Percentiles rank a stretch among this genome's conserved stretches.
Evolutionary conservation across 192 early-diverging fungal species (phyloP).

Genomic region (Coemansia sp.): DNA sequence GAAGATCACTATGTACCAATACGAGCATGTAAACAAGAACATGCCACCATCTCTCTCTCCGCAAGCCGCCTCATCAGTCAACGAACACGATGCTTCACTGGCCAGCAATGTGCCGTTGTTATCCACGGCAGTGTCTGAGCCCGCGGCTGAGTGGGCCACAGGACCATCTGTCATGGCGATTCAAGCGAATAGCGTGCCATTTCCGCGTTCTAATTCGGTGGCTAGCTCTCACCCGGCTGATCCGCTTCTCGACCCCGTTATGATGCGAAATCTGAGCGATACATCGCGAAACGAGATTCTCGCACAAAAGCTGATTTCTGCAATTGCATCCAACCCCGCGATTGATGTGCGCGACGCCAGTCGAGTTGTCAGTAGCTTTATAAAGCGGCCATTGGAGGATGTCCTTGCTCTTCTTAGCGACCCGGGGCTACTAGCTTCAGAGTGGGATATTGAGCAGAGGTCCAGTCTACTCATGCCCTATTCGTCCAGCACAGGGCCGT

Average conservation of each 20-base stretch:
- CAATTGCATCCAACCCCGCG: constrained; percentile 39
- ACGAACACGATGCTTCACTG: neutral
- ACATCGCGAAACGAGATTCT: constrained; percentile 46
- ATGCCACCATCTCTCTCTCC: neutral
- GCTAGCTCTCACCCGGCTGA: constrained; percentile 17
- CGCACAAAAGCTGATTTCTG: constrained; percentile 35
- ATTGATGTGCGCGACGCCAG: constrained; percentile 36
- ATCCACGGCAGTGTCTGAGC: neutral
- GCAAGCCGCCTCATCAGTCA: neutral
- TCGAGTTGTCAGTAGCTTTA: constrained; percentile 24
- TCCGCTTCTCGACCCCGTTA: constrained; percentile 36
- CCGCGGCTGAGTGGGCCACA: neutral
- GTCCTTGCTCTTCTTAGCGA: constrained; percentile 47
- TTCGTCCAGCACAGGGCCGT: neutral
- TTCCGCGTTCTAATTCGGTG: constrained; percentile 21
- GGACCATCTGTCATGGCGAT: neutral
- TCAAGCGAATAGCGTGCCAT: constrained; percentile 12
- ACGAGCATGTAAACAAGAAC: constrained; percentile 51
- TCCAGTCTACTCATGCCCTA: constrained; percentile 15
- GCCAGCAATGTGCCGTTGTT: neutral
- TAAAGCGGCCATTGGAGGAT: constrained; percentile 35
- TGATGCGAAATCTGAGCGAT: constrained; percentile 36
- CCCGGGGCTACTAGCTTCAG: constrained; percentile 30
- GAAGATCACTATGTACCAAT: constrained; percentile 53
- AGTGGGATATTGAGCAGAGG: constrained; percentile 46